Percentiles rank a stretch among this genome's conserved stretches.
phyloP scores from a whole-genome alignment of 1,139 yeast genomes.

The Saccharomyces hybrid region DNA sequence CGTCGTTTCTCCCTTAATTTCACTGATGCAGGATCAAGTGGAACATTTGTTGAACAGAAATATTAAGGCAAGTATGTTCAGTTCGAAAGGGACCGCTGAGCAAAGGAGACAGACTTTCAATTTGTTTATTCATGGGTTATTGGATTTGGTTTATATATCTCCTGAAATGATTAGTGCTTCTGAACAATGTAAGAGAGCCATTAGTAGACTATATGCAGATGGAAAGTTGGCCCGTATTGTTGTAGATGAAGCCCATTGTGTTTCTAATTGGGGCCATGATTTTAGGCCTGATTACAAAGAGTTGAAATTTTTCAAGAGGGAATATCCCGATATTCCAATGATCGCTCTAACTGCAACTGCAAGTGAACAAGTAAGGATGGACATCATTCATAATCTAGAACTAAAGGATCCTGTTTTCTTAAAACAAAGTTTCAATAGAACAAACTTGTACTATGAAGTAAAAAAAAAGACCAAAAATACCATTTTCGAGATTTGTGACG shows the following conservation, averaged over 20 bases:
- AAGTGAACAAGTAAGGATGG: conserved; percentile 81
- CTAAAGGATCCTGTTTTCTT: conserved; percentile 39
- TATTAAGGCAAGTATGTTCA: conserved; percentile 82
- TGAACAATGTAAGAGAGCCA: conserved; percentile 56
- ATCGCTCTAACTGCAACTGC: conserved; percentile 99
- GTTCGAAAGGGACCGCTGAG: conserved; percentile 60
- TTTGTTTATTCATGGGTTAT: conserved; percentile 53
- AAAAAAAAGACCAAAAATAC: conserved; percentile 52
- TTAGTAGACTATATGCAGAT: conserved; percentile 48
- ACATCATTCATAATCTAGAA: conserved; percentile 67
- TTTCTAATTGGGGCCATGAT: conserved; percentile 98
- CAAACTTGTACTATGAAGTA: conserved; percentile 77
- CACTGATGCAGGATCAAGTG: conserved; percentile 97
- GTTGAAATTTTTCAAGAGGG: conserved; percentile 60
- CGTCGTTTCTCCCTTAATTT: conserved; percentile 89
- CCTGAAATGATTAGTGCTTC: conserved; percentile 93
- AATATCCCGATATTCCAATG: conserved; percentile 75
- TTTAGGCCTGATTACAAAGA: conserved; percentile 93
- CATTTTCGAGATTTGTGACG: conserved; percentile 52
- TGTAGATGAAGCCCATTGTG: conserved; percentile 98
- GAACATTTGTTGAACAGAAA: conserved; percentile 60
- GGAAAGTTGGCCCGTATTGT: conserved; percentile 73
- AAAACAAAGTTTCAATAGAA: conserved; percentile 80
- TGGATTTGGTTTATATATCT: conserved; percentile 77
- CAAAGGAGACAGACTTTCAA: conserved; percentile 61